Evolutionary conservation across 75 land plant genomes (phyloP).

Genomic region (Pseudotsuga menziesii): DNA sequence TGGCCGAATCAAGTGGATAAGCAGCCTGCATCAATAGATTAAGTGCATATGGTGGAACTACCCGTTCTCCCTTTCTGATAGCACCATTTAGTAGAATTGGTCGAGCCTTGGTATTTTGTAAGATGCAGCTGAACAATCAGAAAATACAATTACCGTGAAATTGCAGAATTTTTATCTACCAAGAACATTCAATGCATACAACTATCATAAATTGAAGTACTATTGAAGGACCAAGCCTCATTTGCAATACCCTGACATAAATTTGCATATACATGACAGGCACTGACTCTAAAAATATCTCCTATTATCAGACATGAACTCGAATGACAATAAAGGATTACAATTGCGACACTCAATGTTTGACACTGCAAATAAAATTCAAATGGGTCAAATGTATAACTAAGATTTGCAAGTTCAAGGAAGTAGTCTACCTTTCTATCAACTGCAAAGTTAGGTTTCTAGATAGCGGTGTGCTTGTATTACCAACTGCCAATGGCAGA

Average conservation of each 20-base stretch:
- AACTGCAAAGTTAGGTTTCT: slow-evolving; percentile 80
- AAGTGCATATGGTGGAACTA: slow-evolving; percentile 74
- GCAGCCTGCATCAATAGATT: slow-evolving; percentile 55
- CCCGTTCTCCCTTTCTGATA: slow-evolving; percentile 83
- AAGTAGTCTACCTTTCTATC: slow-evolving; percentile 56
- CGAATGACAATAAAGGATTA: not conserved
- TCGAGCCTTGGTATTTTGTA: slow-evolving; percentile 56
- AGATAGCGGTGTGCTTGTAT: slow-evolving; percentile 64
- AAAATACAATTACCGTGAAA: slow-evolving; percentile 1
- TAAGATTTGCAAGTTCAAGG: not conserved
- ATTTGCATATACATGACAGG: not conserved
- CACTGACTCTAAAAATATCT: not conserved
- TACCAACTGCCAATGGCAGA: slow-evolving; percentile 70
- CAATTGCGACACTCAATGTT: no score
- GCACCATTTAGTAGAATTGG: slow-evolving; percentile 71
- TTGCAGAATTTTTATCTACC: not conserved
- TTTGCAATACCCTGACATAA: not conserved
- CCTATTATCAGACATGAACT: not conserved
- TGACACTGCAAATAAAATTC: no score
- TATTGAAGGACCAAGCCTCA: not conserved
- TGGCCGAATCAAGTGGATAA: slow-evolving; percentile 67
- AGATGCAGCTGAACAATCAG: slow-evolving; percentile 23
- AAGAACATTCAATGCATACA: not conserved
- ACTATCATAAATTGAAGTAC: not conserved
- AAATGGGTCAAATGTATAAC: not conserved